Conservation (phyloP, 202 grass and related monocot species). For the Miscanthus sacchariflorus region DNA sequence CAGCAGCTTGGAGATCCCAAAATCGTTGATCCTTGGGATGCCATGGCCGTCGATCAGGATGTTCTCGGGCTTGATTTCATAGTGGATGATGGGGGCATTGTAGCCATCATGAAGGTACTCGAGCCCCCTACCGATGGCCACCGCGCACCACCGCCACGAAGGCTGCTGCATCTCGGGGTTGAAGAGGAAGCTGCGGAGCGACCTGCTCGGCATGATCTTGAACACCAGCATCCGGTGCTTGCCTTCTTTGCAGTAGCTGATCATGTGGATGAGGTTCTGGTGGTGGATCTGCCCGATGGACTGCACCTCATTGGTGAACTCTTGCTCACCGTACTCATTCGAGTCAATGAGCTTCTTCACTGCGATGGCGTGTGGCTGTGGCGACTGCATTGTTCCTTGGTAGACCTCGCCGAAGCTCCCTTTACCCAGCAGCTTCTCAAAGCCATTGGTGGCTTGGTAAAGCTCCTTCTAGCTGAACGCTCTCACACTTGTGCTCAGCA, state of each 20-base stretch:
- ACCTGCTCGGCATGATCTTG: slow-evolving; percentile 67
- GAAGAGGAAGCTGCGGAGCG: slow-evolving; percentile 50
- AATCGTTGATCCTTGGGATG: slow-evolving; percentile 59
- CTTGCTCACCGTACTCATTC: slow-evolving; percentile 42
- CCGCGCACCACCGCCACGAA: slow-evolving; percentile 30
- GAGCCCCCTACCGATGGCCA: slow-evolving; percentile 48
- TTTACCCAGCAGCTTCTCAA: slow-evolving; percentile 55
- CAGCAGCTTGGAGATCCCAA: slow-evolving; percentile 65
- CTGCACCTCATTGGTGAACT: slow-evolving; percentile 75
- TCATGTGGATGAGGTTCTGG: slow-evolving; percentile 60
- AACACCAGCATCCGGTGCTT: slow-evolving; percentile 63
- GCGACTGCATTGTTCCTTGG: neutral
- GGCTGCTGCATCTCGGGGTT: neutral
- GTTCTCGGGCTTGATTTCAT: slow-evolving; percentile 76
- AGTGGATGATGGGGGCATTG: slow-evolving; percentile 59
- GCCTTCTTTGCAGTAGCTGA: slow-evolving; percentile 64
- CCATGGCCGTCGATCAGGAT: slow-evolving; percentile 47
- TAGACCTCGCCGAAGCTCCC: slow-evolving; percentile 76
- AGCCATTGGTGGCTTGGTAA: slow-evolving; percentile 55
- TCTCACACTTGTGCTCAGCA: slow-evolving; percentile 21
- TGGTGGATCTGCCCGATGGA: slow-evolving; percentile 73
- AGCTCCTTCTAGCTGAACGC: slow-evolving; percentile 58
- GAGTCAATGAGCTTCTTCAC: slow-evolving; percentile 66
- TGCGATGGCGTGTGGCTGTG: neutral
- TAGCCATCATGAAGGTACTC: slow-evolving; percentile 69